phyloP scores from a whole-genome alignment of 2,329 filamentous ascomycete genomes.

The Colletotrichum tanaceti region DNA sequence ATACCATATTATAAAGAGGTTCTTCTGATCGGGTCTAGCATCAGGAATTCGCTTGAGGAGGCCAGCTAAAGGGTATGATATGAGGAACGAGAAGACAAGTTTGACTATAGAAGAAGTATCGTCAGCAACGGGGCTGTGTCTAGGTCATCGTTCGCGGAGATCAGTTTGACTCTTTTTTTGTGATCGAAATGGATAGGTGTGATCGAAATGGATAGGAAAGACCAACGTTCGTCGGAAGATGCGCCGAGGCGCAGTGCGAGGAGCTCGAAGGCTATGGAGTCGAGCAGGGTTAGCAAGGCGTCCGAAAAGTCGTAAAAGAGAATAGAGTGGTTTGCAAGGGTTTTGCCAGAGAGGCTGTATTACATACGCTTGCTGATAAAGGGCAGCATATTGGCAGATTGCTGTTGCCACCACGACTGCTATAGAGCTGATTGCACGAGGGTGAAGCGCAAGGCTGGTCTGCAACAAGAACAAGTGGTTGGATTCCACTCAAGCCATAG shows the following conservation, averaged over 20 bases:
- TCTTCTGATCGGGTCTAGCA: slow-evolving; percentile 83
- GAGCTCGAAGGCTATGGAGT: slow-evolving; percentile 56
- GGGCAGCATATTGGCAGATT: slow-evolving; percentile 44
- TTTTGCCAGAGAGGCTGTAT: background rate
- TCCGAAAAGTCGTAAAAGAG: background rate
- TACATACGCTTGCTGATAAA: slow-evolving; percentile 46
- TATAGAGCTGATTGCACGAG: background rate
- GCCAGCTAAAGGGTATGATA: slow-evolving; percentile 92
- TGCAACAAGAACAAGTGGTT: background rate
- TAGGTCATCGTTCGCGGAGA: slow-evolving; percentile 49
- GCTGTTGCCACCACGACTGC: background rate
- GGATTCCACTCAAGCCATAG: slow-evolving; percentile 1
- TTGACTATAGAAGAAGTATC: slow-evolving; percentile 74
- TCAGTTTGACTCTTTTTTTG: background rate
- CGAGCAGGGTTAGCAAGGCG: slow-evolving; percentile 23
- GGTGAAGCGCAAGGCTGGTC: background rate
- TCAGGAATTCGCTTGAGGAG: slow-evolving; percentile 92
- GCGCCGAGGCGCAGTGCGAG: slow-evolving; percentile 55
- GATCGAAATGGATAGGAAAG: background rate
- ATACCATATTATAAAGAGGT: slow-evolving; percentile 84
- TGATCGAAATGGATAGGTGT: background rate
- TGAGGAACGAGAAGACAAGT: slow-evolving; percentile 87
- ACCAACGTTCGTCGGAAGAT: slow-evolving; percentile 60
- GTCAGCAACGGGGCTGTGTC: slow-evolving; percentile 10
- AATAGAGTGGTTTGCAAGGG: background rate